A percentile compares a stretch with the other conserved stretches of the same genome.
These are phyloP conservation scores for Aquilaria malaccensis DNA, from an alignment of 345 rosid genomes.

Conservation along the genomic window DNA sequence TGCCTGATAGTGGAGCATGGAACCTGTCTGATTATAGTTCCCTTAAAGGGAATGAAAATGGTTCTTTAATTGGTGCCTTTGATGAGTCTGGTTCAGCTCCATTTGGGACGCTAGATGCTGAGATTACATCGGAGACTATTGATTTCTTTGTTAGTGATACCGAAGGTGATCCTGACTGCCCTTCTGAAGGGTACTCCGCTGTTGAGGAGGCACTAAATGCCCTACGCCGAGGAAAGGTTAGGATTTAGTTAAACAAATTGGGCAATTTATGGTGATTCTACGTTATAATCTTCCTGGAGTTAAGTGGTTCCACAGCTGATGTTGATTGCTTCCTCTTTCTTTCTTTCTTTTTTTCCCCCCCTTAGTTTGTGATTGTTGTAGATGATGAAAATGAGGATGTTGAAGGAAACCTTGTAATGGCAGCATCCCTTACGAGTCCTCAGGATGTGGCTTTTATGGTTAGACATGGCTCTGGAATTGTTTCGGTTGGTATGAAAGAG, in stretches of 20 bases:
- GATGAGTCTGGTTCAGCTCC: constrained; percentile 32
- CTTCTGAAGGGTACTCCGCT: constrained; percentile 64
- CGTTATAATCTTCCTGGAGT: neutral
- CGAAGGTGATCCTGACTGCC: constrained; percentile 89
- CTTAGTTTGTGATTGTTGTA: constrained; percentile 81
- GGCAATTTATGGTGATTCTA: neutral
- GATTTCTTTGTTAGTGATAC: constrained; percentile 91
- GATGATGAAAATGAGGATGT: constrained; percentile 71
- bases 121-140: constrained; percentile 53
- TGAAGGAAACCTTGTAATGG: constrained; percentile 81
- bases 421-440: constrained; percentile 53
- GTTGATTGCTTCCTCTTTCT: constrained; percentile 9
- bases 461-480: constrained; percentile 74
- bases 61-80: constrained; percentile 29
- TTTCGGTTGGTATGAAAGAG: constrained; percentile 73
- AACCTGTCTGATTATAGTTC: constrained; percentile 38
- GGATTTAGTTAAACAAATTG: neutral
- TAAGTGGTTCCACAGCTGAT: constrained; percentile 7
- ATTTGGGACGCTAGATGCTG: constrained; percentile 41
- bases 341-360: neutral
- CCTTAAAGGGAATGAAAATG: constrained; percentile 28
- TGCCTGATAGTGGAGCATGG: constrained; percentile 31
- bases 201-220: constrained; percentile 54
- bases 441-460: constrained; percentile 54
- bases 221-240: constrained; percentile 66